Evolutionary conservation across 257 asterid species (phyloP).

Genomic region (Nicotiana obtusifolia): DNA sequence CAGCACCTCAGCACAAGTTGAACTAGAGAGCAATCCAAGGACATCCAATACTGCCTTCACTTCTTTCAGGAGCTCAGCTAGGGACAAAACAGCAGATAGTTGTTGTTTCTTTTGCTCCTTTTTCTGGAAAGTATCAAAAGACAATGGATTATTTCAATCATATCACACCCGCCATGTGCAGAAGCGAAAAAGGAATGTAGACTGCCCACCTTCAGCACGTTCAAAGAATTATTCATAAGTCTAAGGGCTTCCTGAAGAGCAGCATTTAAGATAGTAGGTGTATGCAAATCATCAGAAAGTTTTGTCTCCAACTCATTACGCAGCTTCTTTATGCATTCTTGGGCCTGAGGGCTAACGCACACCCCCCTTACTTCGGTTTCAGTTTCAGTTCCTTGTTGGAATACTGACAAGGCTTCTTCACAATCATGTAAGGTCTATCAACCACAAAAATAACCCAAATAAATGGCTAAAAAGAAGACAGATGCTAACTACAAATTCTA

Average conservation of each 20-base stretch:
- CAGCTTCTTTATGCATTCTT: slow-evolving; percentile 52
- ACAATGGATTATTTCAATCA: neutral
- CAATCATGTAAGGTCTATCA: slow-evolving; percentile 64
- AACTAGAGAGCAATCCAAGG: slow-evolving; percentile 34
- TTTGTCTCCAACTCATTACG: slow-evolving; percentile 51
- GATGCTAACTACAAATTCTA: neutral
- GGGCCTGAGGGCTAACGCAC: slow-evolving; percentile 37
- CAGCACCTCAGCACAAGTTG: slow-evolving; percentile 35
- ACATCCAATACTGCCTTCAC: slow-evolving; percentile 30
- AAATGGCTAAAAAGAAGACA: neutral
- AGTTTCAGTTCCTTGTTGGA: slow-evolving; percentile 34
- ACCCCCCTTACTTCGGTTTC: slow-evolving; percentile 27
- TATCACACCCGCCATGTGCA: neutral
- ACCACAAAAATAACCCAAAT: slow-evolving; percentile 10
- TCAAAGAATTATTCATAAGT: slow-evolving; percentile 44
- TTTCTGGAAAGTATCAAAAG: slow-evolving; percentile 20
- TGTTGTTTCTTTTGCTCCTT: slow-evolving; percentile 30
- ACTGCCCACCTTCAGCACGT: slow-evolving; percentile 49
- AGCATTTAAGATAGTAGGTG: slow-evolving; percentile 56
- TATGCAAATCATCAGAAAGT: slow-evolving; percentile 79
- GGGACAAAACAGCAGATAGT: slow-evolving; percentile 19
- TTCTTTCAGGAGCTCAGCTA: slow-evolving; percentile 29
- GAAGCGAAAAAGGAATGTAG: neutral
- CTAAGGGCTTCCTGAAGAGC: slow-evolving; percentile 62
- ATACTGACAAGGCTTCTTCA: slow-evolving; percentile 36